A percentile compares a stretch with the other conserved stretches of the same genome.
These are phyloP conservation scores for Diaporthe nobilis DNA, from an alignment of 2,329 filamentous ascomycete species.

Conservation along the genomic window DNA sequence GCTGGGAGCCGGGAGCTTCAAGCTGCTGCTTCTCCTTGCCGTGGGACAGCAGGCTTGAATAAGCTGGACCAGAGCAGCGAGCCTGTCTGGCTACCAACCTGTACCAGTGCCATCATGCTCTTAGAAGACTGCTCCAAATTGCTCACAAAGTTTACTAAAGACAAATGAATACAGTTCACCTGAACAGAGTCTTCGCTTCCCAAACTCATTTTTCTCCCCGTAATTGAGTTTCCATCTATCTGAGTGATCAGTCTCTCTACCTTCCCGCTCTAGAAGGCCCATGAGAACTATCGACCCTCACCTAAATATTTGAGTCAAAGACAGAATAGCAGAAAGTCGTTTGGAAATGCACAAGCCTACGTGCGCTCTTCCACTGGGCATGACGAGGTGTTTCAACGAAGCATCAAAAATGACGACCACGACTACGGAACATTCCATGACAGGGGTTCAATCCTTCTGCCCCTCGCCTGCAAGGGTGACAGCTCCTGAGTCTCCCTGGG, in stretches of 20 bases:
- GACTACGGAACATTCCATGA: neutral
- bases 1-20: neutral
- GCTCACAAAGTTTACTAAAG: too few relatives aligned
- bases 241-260: neutral
- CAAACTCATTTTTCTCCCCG: neutral
- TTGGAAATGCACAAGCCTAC: neutral
- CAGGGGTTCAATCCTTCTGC: constrained; percentile 4
- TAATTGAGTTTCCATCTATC: neutral
- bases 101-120: too few relatives aligned
- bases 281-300: too few relatives aligned
- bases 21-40: too few relatives aligned
- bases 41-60: too few relatives aligned
- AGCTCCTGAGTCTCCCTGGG: neutral
- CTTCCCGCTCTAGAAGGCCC: too few relatives aligned
- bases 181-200: neutral
- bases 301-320: neutral
- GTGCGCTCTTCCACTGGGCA: neutral
- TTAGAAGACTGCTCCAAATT: too few relatives aligned
- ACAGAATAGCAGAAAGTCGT: neutral
- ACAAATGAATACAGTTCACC: neutral
- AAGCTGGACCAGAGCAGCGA: neutral
- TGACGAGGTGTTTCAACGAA: neutral
- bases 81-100: too few relatives aligned
- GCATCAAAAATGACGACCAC: neutral
- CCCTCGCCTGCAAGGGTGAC: constrained; percentile 20